Conservation (phyloP, 1,284 basidiomycete species). For the Fomitopsis palustris region DNA sequence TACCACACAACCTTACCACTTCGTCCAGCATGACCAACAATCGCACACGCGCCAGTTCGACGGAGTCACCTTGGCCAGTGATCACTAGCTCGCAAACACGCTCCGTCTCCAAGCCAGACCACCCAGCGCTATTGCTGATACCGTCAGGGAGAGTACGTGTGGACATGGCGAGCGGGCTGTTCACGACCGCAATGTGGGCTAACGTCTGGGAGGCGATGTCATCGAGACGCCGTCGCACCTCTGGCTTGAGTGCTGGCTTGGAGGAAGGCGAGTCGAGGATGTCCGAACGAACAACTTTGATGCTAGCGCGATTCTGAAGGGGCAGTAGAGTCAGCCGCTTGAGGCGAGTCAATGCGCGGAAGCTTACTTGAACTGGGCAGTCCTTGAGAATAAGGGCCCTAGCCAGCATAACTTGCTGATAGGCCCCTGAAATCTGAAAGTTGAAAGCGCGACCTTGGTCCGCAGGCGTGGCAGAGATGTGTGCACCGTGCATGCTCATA, state of each 20-base stretch:
- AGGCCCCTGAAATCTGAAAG: slow-evolving; percentile 88
- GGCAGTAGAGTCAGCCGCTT: not conserved
- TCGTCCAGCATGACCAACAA: slow-evolving; percentile 94
- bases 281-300: slow-evolving; percentile 90
- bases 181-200: slow-evolving; percentile 88
- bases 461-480: slow-evolving; percentile 75
- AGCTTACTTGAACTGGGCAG: slow-evolving; percentile 73
- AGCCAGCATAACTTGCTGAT: slow-evolving; percentile 91
- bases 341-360: not conserved
- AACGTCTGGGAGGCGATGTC: slow-evolving; percentile 88
- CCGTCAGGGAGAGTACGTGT: slow-evolving; percentile 74
- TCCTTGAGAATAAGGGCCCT: slow-evolving; percentile 88
- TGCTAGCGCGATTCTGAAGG: slow-evolving; percentile 72
- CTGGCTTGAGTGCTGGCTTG: slow-evolving; percentile 81
- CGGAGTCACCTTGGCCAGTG: slow-evolving; percentile 84
- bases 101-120: slow-evolving; percentile 91
- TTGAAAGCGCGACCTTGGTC: slow-evolving; percentile 78
- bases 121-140: slow-evolving; percentile 69
- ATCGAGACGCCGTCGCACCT: slow-evolving; percentile 86
- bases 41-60: slow-evolving; percentile 88
- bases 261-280: slow-evolving; percentile 84
- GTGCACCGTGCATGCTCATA: slow-evolving; percentile 77
- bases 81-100: slow-evolving; percentile 90
- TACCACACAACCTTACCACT: slow-evolving; percentile 53
- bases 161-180: slow-evolving; percentile 68